Evolutionary conservation across 805 yeast species (phyloP).

Genomic region (Yarrowia sp.): DNA sequence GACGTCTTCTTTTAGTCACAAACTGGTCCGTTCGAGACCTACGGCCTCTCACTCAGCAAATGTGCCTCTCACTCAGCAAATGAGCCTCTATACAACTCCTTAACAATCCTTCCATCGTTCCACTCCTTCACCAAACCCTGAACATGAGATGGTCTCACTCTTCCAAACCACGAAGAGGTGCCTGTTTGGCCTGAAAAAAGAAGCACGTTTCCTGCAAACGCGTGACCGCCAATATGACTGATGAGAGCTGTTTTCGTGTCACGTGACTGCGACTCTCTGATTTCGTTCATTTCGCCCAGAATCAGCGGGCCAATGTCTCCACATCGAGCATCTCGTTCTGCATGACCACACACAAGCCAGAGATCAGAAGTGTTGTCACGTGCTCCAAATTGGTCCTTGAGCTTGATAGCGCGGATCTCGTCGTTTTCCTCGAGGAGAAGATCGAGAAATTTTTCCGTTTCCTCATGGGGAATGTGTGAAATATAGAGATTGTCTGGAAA

Average conservation of each 20-base stretch:
- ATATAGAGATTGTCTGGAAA: constrained; percentile 60
- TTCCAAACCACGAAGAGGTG: constrained; percentile 71
- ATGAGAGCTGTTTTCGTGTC: constrained; percentile 47
- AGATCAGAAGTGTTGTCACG: constrained; percentile 25
- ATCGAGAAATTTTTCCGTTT: constrained; percentile 15
- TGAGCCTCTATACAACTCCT: constrained; percentile 54
- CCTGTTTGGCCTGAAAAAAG: constrained; percentile 55
- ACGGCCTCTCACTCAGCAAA: neutral
- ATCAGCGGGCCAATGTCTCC: constrained; percentile 70
- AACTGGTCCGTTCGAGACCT: no score
- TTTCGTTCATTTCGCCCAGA: constrained; percentile 10
- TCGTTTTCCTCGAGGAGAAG: constrained; percentile 9
- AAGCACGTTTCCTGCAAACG: constrained; percentile 77
- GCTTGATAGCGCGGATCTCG: constrained; percentile 38
- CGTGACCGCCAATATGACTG: constrained; percentile 82
- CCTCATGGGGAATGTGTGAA: constrained; percentile 41
- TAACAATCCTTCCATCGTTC: constrained; percentile 57
- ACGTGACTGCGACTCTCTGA: constrained; percentile 1
- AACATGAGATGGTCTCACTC: constrained; percentile 70
- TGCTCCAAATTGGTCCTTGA: constrained; percentile 41
- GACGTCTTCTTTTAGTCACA: no score
- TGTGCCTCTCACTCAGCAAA: constrained; percentile 14
- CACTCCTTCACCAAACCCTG: constrained; percentile 67
- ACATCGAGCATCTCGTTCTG: constrained; percentile 68
- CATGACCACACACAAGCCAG: constrained; percentile 68